Conservation (phyloP, 1,284 basidiomycete genomes). For the Marasmius fiardii region DNA sequence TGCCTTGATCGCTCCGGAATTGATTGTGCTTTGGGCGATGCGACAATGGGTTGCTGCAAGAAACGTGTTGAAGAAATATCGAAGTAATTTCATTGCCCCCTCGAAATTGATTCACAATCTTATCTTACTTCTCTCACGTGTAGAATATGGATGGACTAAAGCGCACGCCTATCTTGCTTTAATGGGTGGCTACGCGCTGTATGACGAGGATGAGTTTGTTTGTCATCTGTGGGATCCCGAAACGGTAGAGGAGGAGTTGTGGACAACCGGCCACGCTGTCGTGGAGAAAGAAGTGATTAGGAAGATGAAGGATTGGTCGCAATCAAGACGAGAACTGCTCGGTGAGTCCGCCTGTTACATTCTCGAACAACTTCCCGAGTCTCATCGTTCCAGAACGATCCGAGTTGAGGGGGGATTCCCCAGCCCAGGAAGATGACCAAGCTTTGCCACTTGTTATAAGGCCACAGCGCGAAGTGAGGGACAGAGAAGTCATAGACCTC, state of each 20-base stretch:
- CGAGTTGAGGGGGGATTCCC: too few relatives aligned
- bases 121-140: not conserved
- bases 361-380: too few relatives aligned
- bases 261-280: not conserved
- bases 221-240: not conserved
- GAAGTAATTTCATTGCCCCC: too few relatives aligned
- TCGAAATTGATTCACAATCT: too few relatives aligned
- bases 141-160: constrained; percentile 12
- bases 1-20: too few relatives aligned
- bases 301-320: not conserved
- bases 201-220: not conserved
- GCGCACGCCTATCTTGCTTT: constrained; percentile 12
- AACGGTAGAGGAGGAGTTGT: not conserved
- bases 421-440: too few relatives aligned
- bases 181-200: constrained; percentile 15
- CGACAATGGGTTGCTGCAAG: too few relatives aligned
- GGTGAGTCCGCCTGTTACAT: too few relatives aligned
- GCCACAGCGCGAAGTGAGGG: not conserved
- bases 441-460: not conserved
- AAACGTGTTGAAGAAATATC: too few relatives aligned
- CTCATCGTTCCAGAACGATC: too few relatives aligned
- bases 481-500: not conserved
- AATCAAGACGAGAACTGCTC: not conserved
- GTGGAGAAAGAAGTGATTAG: not conserved
- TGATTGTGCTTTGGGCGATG: too few relatives aligned